Conservation (phyloP, 768 basidiomycete genomes). For the Hygrocybe coccinea region DNA sequence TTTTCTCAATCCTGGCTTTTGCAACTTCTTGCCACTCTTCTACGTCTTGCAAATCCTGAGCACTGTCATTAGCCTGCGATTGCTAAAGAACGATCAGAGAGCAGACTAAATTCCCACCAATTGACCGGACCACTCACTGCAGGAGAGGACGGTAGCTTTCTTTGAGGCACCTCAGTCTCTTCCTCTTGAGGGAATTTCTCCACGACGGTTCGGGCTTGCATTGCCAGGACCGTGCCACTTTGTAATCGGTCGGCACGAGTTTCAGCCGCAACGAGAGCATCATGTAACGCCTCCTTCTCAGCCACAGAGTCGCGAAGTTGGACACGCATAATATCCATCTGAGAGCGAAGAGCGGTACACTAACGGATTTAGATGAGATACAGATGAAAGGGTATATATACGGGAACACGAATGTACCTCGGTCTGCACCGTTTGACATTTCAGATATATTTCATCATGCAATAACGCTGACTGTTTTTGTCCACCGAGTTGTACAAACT, state of each 20-base stretch:
- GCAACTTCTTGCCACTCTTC: constrained; percentile 42
- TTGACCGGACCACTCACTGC: constrained; percentile 66
- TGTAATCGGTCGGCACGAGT: constrained; percentile 57
- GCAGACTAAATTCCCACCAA: constrained; percentile 57
- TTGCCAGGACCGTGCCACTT: constrained; percentile 49
- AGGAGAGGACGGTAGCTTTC: constrained; percentile 57
- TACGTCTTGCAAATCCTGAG: constrained; percentile 29
- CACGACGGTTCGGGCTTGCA: constrained; percentile 36
- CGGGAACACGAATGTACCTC: constrained; percentile 39
- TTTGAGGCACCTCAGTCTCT: constrained; percentile 46
- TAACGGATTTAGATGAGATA: constrained; percentile 21
- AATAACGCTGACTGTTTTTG: constrained; percentile 30
- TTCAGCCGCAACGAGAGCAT: constrained; percentile 52
- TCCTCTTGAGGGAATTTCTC: constrained; percentile 26
- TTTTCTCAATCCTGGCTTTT: constrained; percentile 40
- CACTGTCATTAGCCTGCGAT: constrained; percentile 35
- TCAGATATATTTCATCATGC: constrained; percentile 38
- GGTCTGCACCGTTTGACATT: constrained; percentile 51
- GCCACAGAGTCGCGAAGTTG: constrained; percentile 47
- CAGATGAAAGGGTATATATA: neutral
- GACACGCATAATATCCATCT: constrained; percentile 47
- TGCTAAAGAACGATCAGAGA: constrained; percentile 49
- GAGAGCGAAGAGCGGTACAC: constrained; percentile 56
- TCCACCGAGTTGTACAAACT: constrained; percentile 46
- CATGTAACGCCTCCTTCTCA: constrained; percentile 45